Evolutionary conservation across 208 protist genomes (phyloP).

Genomic region (Wallacemonas sp.): DNA sequence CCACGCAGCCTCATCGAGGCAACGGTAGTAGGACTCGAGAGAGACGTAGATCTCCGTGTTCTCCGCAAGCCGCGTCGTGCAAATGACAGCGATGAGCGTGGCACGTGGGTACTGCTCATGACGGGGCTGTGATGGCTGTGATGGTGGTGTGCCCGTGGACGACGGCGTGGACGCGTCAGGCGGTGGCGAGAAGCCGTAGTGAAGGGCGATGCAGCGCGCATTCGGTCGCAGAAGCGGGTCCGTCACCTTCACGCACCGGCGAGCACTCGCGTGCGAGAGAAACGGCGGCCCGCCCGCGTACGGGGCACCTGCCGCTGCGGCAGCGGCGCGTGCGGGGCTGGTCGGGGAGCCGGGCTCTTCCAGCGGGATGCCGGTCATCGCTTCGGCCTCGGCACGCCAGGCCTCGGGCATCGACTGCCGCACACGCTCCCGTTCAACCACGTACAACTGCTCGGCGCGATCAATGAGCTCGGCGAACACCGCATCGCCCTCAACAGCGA

Average conservation of each 20-base stretch:
- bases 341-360: conserved; percentile 2
- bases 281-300: conserved; percentile 3
- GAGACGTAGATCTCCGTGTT: conserved; percentile 57
- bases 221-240: conserved; percentile 53
- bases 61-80: conserved; percentile 55
- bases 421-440: conserved; percentile 29
- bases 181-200: conserved; percentile 61
- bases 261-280: conserved; percentile 25
- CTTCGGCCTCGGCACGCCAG: not conserved
- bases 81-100: conserved; percentile 68
- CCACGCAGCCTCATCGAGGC: conserved; percentile 77
- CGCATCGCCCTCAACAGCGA: conserved; percentile 84
- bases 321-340: not conserved
- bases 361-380: not conserved
- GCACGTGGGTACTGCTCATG: conserved; percentile 39
- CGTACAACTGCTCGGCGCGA: conserved; percentile 45
- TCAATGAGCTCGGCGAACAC: conserved; percentile 69
- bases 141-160: not conserved
- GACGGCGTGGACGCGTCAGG: too few species aligned
- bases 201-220: conserved; percentile 79
- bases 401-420: conserved; percentile 11
- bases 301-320: not conserved
- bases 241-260: conserved; percentile 20
- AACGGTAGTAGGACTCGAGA: conserved; percentile 81
- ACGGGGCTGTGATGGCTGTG: conserved; percentile 1